These are phyloP conservation scores for Halophytophthora polymorphica DNA, from an alignment of 352 stramenopile genomes.

Conservation along the genomic window DNA sequence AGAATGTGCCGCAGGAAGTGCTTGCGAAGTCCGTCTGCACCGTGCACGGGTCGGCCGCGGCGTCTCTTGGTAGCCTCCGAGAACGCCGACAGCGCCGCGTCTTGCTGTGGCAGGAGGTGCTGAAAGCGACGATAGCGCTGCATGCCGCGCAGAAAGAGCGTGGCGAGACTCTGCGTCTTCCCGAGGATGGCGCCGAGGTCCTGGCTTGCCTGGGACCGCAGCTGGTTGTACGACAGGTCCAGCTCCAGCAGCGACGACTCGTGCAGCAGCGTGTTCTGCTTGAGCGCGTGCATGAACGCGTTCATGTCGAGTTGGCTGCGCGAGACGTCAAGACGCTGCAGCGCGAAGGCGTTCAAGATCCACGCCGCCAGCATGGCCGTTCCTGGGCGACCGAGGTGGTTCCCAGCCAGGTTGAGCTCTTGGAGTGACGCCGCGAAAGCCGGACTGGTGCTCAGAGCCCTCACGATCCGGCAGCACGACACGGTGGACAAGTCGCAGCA, in stretches of 20 bases:
- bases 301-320: constrained; percentile 55
- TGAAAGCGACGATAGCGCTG: constrained; percentile 28
- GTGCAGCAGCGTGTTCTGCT: constrained; percentile 64
- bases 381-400: constrained; percentile 44
- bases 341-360: constrained; percentile 52
- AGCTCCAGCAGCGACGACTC: constrained; percentile 56
- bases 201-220: constrained; percentile 46
- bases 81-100: constrained; percentile 18
- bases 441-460: constrained; percentile 42
- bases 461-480: constrained; percentile 35
- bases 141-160: constrained; percentile 66
- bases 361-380: constrained; percentile 44
- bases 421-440: constrained; percentile 42
- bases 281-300: constrained; percentile 48
- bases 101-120: constrained; percentile 17
- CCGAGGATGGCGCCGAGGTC: constrained; percentile 61
- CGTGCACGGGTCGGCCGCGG: constrained; percentile 14
- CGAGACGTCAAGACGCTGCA: constrained; percentile 59
- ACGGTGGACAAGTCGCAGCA: constrained; percentile 35
- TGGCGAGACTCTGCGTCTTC: constrained; percentile 56
- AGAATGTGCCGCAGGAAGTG: constrained; percentile 53
- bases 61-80: constrained; percentile 17
- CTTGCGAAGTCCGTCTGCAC: constrained; percentile 39
- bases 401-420: constrained; percentile 65
- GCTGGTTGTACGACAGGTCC: constrained; percentile 69